A percentile compares a stretch with the other conserved stretches of the same genome.
phyloP scores from a whole-genome alignment of 2,329 filamentous ascomycete genomes.

The Ophiobolus disseminans region DNA sequence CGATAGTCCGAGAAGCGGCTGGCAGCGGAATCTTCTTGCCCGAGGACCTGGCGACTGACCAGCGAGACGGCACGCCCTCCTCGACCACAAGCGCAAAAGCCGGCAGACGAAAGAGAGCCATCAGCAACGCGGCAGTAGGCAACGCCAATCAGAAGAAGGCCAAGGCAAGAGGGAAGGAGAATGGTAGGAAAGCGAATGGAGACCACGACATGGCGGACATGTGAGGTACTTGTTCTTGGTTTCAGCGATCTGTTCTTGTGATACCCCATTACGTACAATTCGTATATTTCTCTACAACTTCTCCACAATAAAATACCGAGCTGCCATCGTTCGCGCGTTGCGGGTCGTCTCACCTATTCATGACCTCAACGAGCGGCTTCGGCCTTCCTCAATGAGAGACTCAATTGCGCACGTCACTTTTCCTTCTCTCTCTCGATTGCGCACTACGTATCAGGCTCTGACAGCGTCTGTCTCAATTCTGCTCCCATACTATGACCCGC shows the following conservation, averaged over 20 bases:
- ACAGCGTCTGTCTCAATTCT: too few relatives aligned
- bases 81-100: slow-evolving; percentile 27
- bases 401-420: too few relatives aligned
- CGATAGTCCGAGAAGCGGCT: slow-evolving; percentile 42
- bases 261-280: too few relatives aligned
- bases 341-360: too few relatives aligned
- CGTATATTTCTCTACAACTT: too few relatives aligned
- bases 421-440: too few relatives aligned
- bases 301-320: too few relatives aligned
- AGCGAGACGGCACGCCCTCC: slow-evolving; percentile 31
- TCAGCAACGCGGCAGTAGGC: slow-evolving; percentile 28
- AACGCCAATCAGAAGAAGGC: slow-evolving; percentile 34
- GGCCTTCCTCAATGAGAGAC: too few relatives aligned
- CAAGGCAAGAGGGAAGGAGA: slow-evolving; percentile 30
- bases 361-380: too few relatives aligned
- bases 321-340: too few relatives aligned
- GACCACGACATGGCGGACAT: slow-evolving; percentile 18
- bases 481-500: too few relatives aligned
- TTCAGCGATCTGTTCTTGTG: not conserved
- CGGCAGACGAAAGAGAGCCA: slow-evolving; percentile 34
- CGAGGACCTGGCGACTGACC: slow-evolving; percentile 18
- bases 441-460: too few relatives aligned
- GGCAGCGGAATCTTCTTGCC: slow-evolving; percentile 42
- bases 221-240: not conserved
- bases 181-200: slow-evolving; percentile 10